Evolutionary conservation across 352 stramenopile genomes (phyloP).

Genomic region (Bremia lactucae): DNA sequence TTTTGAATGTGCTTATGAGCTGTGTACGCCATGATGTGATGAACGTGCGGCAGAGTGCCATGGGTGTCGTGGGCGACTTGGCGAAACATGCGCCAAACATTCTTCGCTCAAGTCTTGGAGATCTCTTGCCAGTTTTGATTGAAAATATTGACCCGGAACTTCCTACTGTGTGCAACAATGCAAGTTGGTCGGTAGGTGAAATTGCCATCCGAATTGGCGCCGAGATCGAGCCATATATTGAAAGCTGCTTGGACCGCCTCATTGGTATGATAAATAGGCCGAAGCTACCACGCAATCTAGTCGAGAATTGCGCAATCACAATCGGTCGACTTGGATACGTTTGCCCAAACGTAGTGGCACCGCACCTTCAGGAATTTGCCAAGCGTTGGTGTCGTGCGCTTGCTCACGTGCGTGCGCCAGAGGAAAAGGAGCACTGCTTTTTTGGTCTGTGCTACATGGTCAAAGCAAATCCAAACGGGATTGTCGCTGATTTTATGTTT

Average conservation of each 20-base stretch:
- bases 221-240: conserved; percentile 82
- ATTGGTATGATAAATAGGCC: conserved; percentile 84
- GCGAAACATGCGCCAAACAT: conserved; percentile 74
- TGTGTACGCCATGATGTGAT: conserved; percentile 81
- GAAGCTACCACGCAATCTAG: conserved; percentile 77
- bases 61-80: conserved; percentile 84
- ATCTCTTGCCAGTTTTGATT: conserved; percentile 78
- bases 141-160: conserved; percentile 83
- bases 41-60: conserved; percentile 83
- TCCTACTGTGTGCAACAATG: conserved; percentile 88
- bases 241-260: conserved; percentile 50
- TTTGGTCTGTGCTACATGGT: conserved; percentile 86
- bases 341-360: conserved; percentile 71
- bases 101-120: conserved; percentile 56
- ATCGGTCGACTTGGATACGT: conserved; percentile 83
- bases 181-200: conserved; percentile 86
- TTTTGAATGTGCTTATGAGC: conserved; percentile 81
- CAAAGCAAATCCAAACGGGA: conserved; percentile 83
- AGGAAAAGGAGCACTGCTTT: conserved; percentile 88
- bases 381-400: conserved; percentile 84
- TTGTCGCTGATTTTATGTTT: conserved; percentile 85
- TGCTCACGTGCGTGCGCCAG: conserved; percentile 64
- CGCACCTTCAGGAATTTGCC: conserved; percentile 76
- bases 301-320: conserved; percentile 87
- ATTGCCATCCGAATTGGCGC: conserved; percentile 75